Percentiles rank a stretch among this genome's conserved stretches.
These are phyloP conservation scores for Pisolithus thermaeus DNA, from an alignment of 1,284 basidiomycete genomes.

Conservation along the genomic window DNA sequence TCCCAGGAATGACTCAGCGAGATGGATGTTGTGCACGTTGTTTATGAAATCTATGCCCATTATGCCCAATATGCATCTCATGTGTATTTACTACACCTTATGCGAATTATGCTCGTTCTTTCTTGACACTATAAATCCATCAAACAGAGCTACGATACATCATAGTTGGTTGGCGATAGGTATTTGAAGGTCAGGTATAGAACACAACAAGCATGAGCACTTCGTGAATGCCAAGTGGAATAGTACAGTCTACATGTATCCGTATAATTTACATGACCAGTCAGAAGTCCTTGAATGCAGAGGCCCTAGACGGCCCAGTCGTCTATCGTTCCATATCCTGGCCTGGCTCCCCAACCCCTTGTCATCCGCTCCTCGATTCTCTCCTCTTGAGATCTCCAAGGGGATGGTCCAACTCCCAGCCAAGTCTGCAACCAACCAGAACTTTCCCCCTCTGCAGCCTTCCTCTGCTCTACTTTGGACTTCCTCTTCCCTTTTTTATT, in stretches of 20 bases:
- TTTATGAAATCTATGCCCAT: slow-evolving; percentile 7
- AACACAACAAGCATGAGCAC: not conserved
- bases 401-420: slow-evolving; percentile 30
- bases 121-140: not conserved
- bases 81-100: slow-evolving; percentile 6
- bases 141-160: not conserved
- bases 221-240: not conserved
- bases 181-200: not conserved
- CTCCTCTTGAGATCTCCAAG: slow-evolving; percentile 36
- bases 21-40: not conserved
- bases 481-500: slow-evolving; percentile 24
- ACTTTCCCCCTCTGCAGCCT: slow-evolving; percentile 23
- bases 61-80: slow-evolving; percentile 4
- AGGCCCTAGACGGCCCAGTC: slow-evolving; percentile 49
- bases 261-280: slow-evolving; percentile 17
- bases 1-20: not conserved
- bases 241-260: slow-evolving; percentile 8
- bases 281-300: not conserved
- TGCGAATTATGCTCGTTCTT: slow-evolving; percentile 16
- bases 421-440: slow-evolving; percentile 48
- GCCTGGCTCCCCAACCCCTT: slow-evolving; percentile 40
- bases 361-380: slow-evolving; percentile 44
- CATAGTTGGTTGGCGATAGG: not conserved
- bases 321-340: slow-evolving; percentile 44
- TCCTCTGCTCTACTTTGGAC: slow-evolving; percentile 17